A percentile compares a stretch with the other conserved stretches of the same genome.
Conservation (phyloP, 2,329 filamentous ascomycete species). For the Thielaviopsis cerberus region DNA sequence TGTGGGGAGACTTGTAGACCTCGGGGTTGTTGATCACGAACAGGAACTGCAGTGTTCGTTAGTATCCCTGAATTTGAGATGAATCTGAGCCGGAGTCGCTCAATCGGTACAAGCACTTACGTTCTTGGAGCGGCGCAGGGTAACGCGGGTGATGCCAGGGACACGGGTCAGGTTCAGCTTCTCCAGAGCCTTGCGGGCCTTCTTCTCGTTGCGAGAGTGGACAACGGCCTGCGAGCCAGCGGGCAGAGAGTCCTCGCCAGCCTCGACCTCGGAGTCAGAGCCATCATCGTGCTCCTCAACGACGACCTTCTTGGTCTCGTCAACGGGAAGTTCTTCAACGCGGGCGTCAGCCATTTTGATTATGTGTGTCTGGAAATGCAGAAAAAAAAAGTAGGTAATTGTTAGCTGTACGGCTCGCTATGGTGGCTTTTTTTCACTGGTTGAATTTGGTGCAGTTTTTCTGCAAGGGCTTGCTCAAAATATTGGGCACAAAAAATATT, state of each 20-base stretch:
- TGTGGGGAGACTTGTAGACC: conserved; percentile 97
- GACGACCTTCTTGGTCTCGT: conserved; percentile 60
- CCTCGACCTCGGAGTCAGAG: conserved; percentile 58
- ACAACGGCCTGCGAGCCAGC: conserved; percentile 76
- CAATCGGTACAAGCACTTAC: conserved; percentile 38
- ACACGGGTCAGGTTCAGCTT: conserved; percentile 96
- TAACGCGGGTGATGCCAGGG: conserved; percentile 93
- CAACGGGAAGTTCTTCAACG: conserved; percentile 92
- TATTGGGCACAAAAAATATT: conserved; percentile 1
- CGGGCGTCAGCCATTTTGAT: conserved; percentile 84
- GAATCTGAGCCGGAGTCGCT: not conserved
- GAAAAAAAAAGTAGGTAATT: not conserved
- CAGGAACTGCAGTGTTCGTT: conserved; percentile 54
- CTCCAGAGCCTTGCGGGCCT: conserved; percentile 96
- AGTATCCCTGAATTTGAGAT: not conserved
- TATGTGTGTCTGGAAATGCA: not conserved
- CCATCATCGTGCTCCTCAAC: conserved; percentile 55
- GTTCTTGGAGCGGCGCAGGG: conserved; percentile 95
- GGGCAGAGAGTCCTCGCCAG: conserved; percentile 57
- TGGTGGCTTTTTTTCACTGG: not conserved
- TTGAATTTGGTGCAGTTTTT: not conserved
- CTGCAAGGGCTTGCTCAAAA: conserved; percentile 3
- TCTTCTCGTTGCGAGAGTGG: conserved; percentile 99
- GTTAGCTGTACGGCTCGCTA: not conserved
- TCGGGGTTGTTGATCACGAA: conserved; percentile 99